Evolutionary conservation across 78 protist genomes (phyloP), one percentile per base, ranked within the genome.

Genomic region (Neovahlkampfia damariscottae): DNA sequence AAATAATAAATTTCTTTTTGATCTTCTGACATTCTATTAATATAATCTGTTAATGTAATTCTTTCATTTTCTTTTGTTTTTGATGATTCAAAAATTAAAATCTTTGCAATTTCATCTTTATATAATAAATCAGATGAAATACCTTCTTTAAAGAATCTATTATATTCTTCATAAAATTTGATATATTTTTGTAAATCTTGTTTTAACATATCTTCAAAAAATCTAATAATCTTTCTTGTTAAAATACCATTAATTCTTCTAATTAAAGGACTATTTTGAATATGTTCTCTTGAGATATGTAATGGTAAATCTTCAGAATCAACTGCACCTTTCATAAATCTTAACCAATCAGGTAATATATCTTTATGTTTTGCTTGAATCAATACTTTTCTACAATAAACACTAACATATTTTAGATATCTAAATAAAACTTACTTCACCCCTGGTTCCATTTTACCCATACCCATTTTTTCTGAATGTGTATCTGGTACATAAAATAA

Each of bases 301-400:
- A 95, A 82, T 8, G 97, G 96, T n/a, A 95, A 41, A 41, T 94
- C 96, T 71, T 91, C 95, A 28, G 85, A 74, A 74, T 94, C 98
- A 10, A 92, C 93, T 8, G 88, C 95, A 32, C 95, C 95, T 6
- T 82, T 76, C 36, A 91, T 76, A 62, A 85, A 91, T 28, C 87
- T 69, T 81, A 91, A 28, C 95, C 95, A 95, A 7, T 86, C 91
- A 10, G 98, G 98, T 5, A 95, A 77, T n/a, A 95, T 7, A 28
- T 69, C 71, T 62, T 79, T 39, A 2, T 80, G 50, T 59, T 89
- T 85, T 72, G 67, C 58, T 77, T 91, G 85, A 38, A 93, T 91
- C 82, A 93, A 70, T 2, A 91, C 93, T 67, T 75, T 1, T 36
- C 66, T 30, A 27, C 66, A 68, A 10, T 78, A 70, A 27, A 80